Evolutionary conservation across 2,329 filamentous ascomycete species (phyloP).

Genomic region (Colletotrichum truncatum): DNA sequence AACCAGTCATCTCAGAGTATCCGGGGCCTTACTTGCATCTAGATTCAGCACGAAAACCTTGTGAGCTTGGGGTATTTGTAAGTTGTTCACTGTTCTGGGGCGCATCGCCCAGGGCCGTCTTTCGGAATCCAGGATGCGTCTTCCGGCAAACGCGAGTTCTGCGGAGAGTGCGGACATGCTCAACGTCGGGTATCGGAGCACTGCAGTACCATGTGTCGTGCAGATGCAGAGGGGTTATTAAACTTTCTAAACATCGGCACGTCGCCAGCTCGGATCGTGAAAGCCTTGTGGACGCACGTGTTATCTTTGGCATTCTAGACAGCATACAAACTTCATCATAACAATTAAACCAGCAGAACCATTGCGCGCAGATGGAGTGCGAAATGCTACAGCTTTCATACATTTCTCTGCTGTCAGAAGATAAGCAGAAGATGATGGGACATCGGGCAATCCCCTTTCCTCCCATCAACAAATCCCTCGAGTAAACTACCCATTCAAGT

Average conservation of each 20-base stretch:
- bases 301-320: too few species aligned
- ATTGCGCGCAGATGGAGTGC: too few species aligned
- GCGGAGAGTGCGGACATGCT: neutral
- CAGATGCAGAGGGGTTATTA: neutral
- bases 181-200: neutral
- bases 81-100: neutral
- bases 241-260: neutral
- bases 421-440: too few species aligned
- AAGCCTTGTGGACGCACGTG: too few species aligned
- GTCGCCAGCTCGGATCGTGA: neutral
- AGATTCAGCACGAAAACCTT: neutral
- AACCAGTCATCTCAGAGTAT: neutral
- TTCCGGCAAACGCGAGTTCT: neutral
- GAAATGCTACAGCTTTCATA: too few species aligned
- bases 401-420: too few species aligned
- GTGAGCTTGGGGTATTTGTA: neutral
- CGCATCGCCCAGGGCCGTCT: neutral
- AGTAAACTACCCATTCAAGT: too few species aligned
- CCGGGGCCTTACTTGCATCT: neutral
- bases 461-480: too few species aligned
- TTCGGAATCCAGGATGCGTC: neutral
- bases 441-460: too few species aligned
- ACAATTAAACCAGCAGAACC: too few species aligned
- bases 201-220: neutral
- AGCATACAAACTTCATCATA: too few species aligned